Percentiles rank a stretch among this genome's conserved stretches.
Evolutionary conservation across 1,284 basidiomycete genomes (phyloP).

Genomic region (Ceratobasidium papillatum): DNA sequence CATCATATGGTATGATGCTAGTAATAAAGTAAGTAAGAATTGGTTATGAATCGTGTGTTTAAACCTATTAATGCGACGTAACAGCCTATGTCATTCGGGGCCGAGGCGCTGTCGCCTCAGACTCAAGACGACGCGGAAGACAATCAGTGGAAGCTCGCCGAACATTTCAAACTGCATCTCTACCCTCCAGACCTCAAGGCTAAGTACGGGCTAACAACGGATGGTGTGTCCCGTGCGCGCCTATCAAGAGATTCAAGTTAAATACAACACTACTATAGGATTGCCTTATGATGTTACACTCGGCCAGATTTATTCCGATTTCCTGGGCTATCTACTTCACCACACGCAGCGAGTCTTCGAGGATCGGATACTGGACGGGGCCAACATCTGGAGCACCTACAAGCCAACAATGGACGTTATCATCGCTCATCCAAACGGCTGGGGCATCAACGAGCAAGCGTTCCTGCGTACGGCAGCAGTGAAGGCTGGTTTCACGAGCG

Average conservation of each 20-base stretch:
- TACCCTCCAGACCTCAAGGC: slow-evolving; percentile 37
- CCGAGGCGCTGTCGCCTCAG: slow-evolving; percentile 17
- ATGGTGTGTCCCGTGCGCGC: too few relatives aligned
- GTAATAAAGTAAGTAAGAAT: slow-evolving; percentile 4
- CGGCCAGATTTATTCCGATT: slow-evolving; percentile 34
- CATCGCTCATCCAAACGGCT: slow-evolving; percentile 42
- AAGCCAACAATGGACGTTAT: slow-evolving; percentile 27
- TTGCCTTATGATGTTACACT: slow-evolving; percentile 24
- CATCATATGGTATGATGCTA: slow-evolving; percentile 35
- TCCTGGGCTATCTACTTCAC: slow-evolving; percentile 35
- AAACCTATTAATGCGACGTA: not conserved
- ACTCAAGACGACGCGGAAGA: slow-evolving; percentile 25
- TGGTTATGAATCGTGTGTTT: not conserved
- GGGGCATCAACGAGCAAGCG: slow-evolving; percentile 39
- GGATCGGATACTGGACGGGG: slow-evolving; percentile 25
- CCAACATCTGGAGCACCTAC: slow-evolving; percentile 15
- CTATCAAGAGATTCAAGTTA: too few relatives aligned
- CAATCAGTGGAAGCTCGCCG: slow-evolving; percentile 33
- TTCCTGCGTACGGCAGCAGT: slow-evolving; percentile 34
- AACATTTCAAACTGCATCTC: slow-evolving; percentile 40
- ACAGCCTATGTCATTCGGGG: slow-evolving; percentile 35
- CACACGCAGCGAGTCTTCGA: slow-evolving; percentile 38
- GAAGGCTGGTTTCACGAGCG: slow-evolving; percentile 12
- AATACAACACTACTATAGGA: too few relatives aligned
- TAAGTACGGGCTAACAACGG: not conserved